Conservation (phyloP, 768 basidiomycete genomes). For the Lactarius pseudohatsudake region DNA sequence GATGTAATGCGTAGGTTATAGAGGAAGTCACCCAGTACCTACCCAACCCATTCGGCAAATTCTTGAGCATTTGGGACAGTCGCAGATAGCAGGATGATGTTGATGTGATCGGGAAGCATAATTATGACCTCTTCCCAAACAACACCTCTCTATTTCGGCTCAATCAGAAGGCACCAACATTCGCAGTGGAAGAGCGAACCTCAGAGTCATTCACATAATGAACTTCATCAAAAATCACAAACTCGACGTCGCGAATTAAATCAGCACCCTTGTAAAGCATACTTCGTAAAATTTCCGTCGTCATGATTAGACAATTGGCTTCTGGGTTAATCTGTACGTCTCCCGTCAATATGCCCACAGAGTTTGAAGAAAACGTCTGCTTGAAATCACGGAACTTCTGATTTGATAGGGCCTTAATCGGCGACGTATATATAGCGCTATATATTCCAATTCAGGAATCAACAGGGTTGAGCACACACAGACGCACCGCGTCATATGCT, state of each 20-base stretch:
- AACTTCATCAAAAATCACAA: constrained; percentile 99
- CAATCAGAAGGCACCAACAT: neutral
- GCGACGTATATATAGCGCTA: constrained; percentile 97
- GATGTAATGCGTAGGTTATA: neutral
- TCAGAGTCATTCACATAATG: constrained; percentile 99
- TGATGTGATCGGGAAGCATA: constrained; percentile 98
- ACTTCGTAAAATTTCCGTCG: constrained; percentile 94
- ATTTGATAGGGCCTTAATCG: constrained; percentile 97
- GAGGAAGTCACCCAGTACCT: constrained; percentile 34
- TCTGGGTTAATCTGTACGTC: constrained; percentile 99
- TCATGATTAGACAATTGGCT: constrained; percentile 95
- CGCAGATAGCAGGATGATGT: constrained; percentile 94
- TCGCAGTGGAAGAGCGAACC: constrained; percentile 45
- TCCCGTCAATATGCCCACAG: constrained; percentile 95
- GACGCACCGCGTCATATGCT: constrained; percentile 95
- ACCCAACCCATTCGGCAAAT: constrained; percentile 99
- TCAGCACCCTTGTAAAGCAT: constrained; percentile 99
- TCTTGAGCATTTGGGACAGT: constrained; percentile 98
- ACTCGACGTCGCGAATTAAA: constrained; percentile 97
- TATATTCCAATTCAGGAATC: neutral
- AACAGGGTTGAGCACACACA: neutral
- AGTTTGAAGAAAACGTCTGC: constrained; percentile 85
- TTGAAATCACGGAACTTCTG: constrained; percentile 99
- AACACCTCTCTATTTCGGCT: constrained; percentile 78
- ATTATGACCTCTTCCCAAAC: constrained; percentile 99